Evolutionary conservation across 2,329 filamentous ascomycete species (phyloP).

Genomic region (Aspergillus flavus): DNA sequence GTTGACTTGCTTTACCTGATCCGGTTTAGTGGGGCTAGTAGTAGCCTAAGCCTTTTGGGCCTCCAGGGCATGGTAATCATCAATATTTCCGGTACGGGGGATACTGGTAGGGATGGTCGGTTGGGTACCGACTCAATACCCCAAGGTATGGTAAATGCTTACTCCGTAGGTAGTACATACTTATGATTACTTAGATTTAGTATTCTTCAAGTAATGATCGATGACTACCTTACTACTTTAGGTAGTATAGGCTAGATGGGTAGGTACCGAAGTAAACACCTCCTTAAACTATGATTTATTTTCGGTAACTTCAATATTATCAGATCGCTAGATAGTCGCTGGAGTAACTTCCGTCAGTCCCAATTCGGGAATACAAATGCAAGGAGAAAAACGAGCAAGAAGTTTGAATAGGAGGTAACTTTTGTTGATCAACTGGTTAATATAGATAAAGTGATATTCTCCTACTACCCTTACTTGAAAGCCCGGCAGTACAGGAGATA

Average conservation of each 20-base stretch:
- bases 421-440: not conserved
- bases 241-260: not conserved
- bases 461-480: not conserved
- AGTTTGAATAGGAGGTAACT: not conserved
- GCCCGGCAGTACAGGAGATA: not conserved
- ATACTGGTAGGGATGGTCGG: not conserved
- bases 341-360: not conserved
- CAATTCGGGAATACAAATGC: not conserved
- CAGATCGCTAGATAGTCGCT: not conserved
- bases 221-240: not conserved
- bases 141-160: not conserved
- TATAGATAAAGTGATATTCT: not conserved
- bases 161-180: not conserved
- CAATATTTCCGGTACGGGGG: not conserved
- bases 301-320: not conserved
- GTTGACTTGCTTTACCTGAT: slow-evolving; percentile 15
- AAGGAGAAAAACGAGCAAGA: not conserved
- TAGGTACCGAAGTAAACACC: no score
- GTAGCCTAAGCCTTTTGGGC: not conserved
- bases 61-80: not conserved
- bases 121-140: not conserved
- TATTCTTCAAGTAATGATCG: not conserved
- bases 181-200: not conserved
- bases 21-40: slow-evolving; percentile 13
- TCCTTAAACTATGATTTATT: not conserved